A percentile compares a stretch with the other conserved stretches of the same genome.
Evolutionary conservation across 306 rosid genomes (phyloP).

Genomic region (Prinsepia uniflora): DNA sequence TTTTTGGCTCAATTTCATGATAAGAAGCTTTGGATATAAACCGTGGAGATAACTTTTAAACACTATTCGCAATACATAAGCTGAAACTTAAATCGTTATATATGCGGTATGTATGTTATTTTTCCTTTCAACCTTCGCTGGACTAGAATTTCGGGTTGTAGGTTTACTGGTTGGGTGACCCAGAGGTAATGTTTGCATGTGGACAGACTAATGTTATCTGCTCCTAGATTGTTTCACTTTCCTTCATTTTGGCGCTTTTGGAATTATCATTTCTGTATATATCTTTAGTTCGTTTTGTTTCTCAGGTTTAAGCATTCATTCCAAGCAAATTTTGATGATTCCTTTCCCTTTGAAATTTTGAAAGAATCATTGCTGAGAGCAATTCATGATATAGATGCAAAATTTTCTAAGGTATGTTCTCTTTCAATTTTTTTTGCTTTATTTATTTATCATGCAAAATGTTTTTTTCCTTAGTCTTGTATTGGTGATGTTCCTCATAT

Average conservation of each 20-base stretch:
- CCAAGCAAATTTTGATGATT: conserved; percentile 54
- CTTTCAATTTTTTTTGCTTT: conserved; percentile 24
- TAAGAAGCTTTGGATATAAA: background rate
- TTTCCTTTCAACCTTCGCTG: background rate
- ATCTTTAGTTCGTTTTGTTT: conserved; percentile 24
- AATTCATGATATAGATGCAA: conserved; percentile 72
- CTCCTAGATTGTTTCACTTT: background rate
- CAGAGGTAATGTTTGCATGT: background rate
- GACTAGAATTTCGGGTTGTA: background rate
- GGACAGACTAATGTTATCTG: background rate
- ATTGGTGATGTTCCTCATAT: conserved; percentile 42
- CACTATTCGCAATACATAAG: background rate
- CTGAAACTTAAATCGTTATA: background rate
- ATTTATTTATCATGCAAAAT: conserved; percentile 15
- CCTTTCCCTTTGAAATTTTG: conserved; percentile 82
- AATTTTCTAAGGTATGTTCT: conserved; percentile 70
- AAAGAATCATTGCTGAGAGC: conserved; percentile 93
- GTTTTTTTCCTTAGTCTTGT: conserved; percentile 14
- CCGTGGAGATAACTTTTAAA: background rate
- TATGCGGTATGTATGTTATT: no score
- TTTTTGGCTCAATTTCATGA: background rate
- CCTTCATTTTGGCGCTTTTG: background rate
- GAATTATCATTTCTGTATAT: background rate
- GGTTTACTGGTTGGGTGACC: background rate
- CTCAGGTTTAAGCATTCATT: conserved; percentile 64